These are phyloP conservation scores for Nyssa sinensis DNA, from an alignment of 148 eudicot species.

Conservation along the genomic window DNA sequence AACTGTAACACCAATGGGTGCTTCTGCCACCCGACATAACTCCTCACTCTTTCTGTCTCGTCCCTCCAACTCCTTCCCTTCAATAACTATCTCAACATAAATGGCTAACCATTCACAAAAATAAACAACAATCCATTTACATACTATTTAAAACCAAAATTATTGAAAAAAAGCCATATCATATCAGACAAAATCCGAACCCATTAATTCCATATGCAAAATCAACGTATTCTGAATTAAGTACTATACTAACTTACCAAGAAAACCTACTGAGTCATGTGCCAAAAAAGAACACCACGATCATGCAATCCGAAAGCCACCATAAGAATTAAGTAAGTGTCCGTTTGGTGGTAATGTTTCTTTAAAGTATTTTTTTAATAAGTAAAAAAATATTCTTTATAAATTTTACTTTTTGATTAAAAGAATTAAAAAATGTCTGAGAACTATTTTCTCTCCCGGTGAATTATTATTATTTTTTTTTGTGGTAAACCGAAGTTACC, in stretches of 20 bases:
- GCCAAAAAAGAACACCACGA: too few relatives aligned
- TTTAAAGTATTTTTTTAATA: too few relatives aligned
- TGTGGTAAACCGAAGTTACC: too few relatives aligned
- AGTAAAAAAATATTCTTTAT: too few relatives aligned
- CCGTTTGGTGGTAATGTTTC: too few relatives aligned
- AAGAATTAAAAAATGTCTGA: too few relatives aligned
- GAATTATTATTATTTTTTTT: too few relatives aligned
- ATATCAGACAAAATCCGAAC: not conserved
- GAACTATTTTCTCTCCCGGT: too few relatives aligned
- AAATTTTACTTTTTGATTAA: too few relatives aligned
- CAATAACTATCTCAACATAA: slow-evolving; percentile 9
- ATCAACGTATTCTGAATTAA: not conserved
- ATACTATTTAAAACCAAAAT: not conserved
- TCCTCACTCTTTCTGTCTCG: not conserved
- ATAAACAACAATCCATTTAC: not conserved
- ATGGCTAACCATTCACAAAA: not conserved
- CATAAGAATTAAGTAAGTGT: too few relatives aligned
- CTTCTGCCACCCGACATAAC: slow-evolving; percentile 24
- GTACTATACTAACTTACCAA: not conserved
- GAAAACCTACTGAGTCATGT: too few relatives aligned
- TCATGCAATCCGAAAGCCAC: too few relatives aligned
- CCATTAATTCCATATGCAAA: not conserved
- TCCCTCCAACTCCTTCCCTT: not conserved
- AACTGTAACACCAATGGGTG: slow-evolving; percentile 52
- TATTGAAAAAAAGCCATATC: not conserved